A percentile compares a stretch with the other conserved stretches of the same genome.
phyloP scores from a whole-genome alignment of 768 basidiomycete species.

The Rossbeevera mucosa region DNA sequence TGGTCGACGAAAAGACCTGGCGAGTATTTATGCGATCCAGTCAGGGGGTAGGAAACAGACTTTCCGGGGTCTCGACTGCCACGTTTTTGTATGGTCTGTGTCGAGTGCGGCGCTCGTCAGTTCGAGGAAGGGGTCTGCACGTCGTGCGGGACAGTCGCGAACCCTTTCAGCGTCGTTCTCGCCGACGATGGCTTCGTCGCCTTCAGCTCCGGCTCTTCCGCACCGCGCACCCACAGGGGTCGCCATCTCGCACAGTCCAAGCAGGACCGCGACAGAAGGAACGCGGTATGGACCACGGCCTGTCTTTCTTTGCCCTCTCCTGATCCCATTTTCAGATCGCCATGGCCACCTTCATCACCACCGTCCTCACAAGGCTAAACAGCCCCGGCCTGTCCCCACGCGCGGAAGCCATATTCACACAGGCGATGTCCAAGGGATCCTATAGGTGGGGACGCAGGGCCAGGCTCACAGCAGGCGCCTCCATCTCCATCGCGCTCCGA shows the following conservation, averaged over 20 bases:
- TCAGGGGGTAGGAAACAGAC: constrained; percentile 9
- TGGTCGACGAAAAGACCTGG: no score
- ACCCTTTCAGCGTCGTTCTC: constrained; percentile 59
- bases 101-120: constrained; percentile 49
- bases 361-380: constrained; percentile 55
- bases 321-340: constrained; percentile 42
- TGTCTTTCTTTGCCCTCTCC: constrained; percentile 13
- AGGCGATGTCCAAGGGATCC: constrained; percentile 52
- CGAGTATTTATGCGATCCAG: constrained; percentile 34
- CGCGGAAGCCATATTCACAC: constrained; percentile 63
- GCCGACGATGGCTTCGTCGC: constrained; percentile 39
- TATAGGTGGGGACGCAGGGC: constrained; percentile 76
- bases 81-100: constrained; percentile 34
- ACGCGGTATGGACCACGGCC: constrained; percentile 44
- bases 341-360: constrained; percentile 59
- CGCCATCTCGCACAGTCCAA: not conserved
- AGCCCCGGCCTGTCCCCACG: constrained; percentile 60
- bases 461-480: constrained; percentile 63
- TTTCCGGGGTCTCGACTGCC: constrained; percentile 16
- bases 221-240: constrained; percentile 34
- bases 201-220: constrained; percentile 38
- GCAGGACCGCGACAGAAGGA: constrained; percentile 52
- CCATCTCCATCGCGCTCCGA: constrained; percentile 65
- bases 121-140: constrained; percentile 60
- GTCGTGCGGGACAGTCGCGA: constrained; percentile 63